phyloP scores from a whole-genome alignment of 2,329 filamentous ascomycete genomes.

The Pseudogymnoascus sp. region DNA sequence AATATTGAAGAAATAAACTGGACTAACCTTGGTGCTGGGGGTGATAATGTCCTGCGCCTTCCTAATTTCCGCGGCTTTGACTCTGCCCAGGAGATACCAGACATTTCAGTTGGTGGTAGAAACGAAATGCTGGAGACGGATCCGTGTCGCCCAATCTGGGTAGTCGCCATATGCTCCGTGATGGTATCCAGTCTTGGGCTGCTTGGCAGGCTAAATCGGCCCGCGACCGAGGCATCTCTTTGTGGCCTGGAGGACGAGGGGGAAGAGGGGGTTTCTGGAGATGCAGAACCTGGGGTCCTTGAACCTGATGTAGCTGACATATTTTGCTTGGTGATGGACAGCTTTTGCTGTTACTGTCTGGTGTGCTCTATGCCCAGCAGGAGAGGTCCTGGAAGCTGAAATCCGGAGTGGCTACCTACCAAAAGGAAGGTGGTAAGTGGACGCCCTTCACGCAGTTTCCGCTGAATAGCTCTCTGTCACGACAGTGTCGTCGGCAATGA shows the following conservation, averaged over 20 bases:
- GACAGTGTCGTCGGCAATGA: slow-evolving; percentile 5
- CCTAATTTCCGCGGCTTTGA: slow-evolving; percentile 17
- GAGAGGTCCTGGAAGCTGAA: neutral
- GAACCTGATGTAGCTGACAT: neutral
- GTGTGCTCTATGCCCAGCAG: slow-evolving; percentile 3
- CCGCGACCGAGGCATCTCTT: neutral
- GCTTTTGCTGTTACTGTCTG: neutral
- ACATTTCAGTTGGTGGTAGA: slow-evolving; percentile 17
- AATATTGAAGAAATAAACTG: slow-evolving; percentile 11
- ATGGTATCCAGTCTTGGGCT: slow-evolving; percentile 27
- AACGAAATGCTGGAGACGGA: slow-evolving; percentile 28
- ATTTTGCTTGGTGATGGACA: neutral
- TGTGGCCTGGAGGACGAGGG: neutral
- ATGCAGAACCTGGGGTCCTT: neutral
- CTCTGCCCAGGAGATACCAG: slow-evolving; percentile 15
- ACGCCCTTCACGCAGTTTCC: neutral
- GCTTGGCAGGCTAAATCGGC: slow-evolving; percentile 1
- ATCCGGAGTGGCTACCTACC: neutral
- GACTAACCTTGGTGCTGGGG: slow-evolving; percentile 34
- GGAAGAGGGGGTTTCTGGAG: slow-evolving; percentile 6
- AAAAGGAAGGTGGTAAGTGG: neutral
- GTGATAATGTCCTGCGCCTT: slow-evolving; percentile 30
- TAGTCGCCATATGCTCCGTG: slow-evolving; percentile 29
- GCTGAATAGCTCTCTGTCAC: neutral
- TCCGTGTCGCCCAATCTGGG: slow-evolving; percentile 20